These are phyloP conservation scores for Penicillium egyptiacum DNA, from an alignment of 495 filamentous ascomycete genomes.

Conservation along the genomic window DNA sequence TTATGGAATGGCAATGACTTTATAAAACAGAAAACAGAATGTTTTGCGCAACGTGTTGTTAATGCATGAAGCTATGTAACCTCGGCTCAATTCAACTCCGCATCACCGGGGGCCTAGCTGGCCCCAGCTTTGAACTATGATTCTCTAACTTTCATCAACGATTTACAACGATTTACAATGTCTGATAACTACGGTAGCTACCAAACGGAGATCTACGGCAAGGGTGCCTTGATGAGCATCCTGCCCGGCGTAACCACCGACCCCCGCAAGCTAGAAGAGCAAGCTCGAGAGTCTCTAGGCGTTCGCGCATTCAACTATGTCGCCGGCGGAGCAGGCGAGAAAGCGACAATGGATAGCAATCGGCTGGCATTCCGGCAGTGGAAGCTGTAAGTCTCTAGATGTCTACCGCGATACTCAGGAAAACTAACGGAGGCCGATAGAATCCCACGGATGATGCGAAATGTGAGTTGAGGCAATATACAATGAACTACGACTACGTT, in stretches of 20 bases:
- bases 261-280: conserved; percentile 57
- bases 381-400: conserved; percentile 47
- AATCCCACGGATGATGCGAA: conserved; percentile 45
- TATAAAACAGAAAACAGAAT: neutral
- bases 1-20: neutral
- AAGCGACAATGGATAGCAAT: conserved; percentile 65
- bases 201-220: conserved; percentile 50
- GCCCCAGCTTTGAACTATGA: neutral
- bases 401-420: neutral
- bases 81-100: neutral
- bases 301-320: conserved; percentile 59
- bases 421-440: conserved; percentile 15
- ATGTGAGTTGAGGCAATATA: conserved; percentile 23
- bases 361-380: conserved; percentile 64
- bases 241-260: conserved; percentile 59
- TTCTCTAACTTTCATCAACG: neutral
- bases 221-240: conserved; percentile 48
- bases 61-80: neutral
- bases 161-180: conserved; percentile 24
- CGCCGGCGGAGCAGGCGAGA: conserved; percentile 63
- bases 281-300: conserved; percentile 51
- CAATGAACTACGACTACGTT: conserved; percentile 1
- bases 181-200: conserved; percentile 45
- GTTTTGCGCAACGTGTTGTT: neutral
- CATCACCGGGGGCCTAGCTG: neutral